Evolutionary conservation across 2,329 filamentous ascomycete species (phyloP), one percentile per base, ranked within the genome.

Genomic region (Myrmaecium sp.): DNA sequence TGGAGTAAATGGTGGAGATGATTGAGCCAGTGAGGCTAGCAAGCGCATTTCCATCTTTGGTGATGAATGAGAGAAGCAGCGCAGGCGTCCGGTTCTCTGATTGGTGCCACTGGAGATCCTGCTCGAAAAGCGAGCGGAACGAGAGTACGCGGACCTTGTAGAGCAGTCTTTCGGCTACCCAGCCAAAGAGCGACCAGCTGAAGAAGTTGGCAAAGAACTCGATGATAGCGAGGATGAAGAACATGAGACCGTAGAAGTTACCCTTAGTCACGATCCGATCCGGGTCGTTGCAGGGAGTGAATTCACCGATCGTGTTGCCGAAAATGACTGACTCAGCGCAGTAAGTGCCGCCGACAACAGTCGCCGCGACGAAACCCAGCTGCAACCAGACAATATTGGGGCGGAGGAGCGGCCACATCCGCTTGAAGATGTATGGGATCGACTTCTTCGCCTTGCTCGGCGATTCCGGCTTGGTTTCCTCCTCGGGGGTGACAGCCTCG

Each of bases 81-180:
- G 69, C 60, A 0, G 76, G 70, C 1, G 62, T 72, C 14, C 74
- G 63, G 4, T 60, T 63, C 13, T 66, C 59, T 0, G 71, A 70
- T 41, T 79, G 68, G 39, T 81, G 75, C 75, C 74, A 82, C 32
- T 74, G 62, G 25, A 77, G 52, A 33, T 72, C 69, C 46, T 79
- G 74, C 31, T 69, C 58, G 26, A 78, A 63, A 2, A 80, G 49
- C 0, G 73, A 68, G 3, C 69, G 63, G 42, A 80, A 67, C 0
- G 69, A 73, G 2, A 74, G 47, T 2, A 74, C 62, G 27, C 74
- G 61, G 6, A 76, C 63, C 23, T 58, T 64, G 43, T 70, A 73
- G 2, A 80, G 55, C 2, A 77, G 51, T 34, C 72, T 67, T 42
- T 81, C 74, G 1, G 74, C 66, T 0, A 70, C 52, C 30, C 58